phyloP scores from a whole-genome alignment of 2,329 filamentous ascomycete genomes.

The Penicillium sp. region DNA sequence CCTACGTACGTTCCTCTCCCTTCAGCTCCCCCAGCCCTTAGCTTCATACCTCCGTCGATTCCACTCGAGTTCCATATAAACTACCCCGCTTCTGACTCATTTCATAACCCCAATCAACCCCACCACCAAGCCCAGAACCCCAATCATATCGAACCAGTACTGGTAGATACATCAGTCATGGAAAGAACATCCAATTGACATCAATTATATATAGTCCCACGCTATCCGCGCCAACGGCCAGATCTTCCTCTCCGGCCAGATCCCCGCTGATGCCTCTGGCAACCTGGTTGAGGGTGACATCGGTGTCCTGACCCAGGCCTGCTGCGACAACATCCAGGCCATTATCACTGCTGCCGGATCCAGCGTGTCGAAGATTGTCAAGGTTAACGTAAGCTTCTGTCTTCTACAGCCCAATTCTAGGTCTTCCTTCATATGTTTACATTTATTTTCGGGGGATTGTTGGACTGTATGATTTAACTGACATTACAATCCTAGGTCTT shows the following conservation, averaged over 20 bases:
- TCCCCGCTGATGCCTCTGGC: slow-evolving; percentile 66
- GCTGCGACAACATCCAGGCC: slow-evolving; percentile 77
- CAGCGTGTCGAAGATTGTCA: slow-evolving; percentile 76
- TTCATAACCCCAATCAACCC: not conserved
- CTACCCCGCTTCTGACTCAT: not conserved
- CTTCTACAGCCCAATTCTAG: not conserved
- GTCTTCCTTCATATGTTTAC: not conserved
- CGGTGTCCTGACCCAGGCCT: slow-evolving; percentile 67
- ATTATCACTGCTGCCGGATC: slow-evolving; percentile 82
- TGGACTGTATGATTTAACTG: not conserved
- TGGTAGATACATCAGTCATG: not conserved
- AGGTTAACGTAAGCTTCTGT: slow-evolving; percentile 64
- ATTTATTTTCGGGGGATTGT: not conserved
- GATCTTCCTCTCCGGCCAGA: slow-evolving; percentile 73
- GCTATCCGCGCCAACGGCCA: slow-evolving; percentile 68
- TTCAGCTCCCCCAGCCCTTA: not conserved
- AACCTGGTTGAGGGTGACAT: slow-evolving; percentile 64
- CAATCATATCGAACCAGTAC: not conserved
- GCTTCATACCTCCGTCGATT: not conserved
- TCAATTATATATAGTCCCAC: slow-evolving; percentile 42
- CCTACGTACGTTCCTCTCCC: slow-evolving; percentile 39
- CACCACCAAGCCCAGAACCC: not conserved
- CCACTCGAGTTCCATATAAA: not conserved
- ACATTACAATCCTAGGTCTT: slow-evolving; percentile 59
- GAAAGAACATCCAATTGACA: not conserved